These are phyloP conservation scores for Colletotrichum godetiae DNA, from an alignment of 2,329 filamentous ascomycete genomes.

Conservation along the genomic window DNA sequence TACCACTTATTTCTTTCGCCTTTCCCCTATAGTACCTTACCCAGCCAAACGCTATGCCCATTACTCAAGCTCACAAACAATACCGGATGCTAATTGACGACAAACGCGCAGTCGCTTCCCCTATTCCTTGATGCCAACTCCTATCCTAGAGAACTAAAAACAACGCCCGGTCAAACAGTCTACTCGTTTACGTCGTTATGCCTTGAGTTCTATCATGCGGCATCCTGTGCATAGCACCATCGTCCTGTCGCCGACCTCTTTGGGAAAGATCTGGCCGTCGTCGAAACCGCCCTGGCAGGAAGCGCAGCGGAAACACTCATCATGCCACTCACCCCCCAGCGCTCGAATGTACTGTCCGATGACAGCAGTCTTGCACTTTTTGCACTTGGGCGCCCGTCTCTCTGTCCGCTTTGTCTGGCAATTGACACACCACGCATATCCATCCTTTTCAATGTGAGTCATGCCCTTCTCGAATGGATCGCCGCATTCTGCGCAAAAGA, in stretches of 20 bases:
- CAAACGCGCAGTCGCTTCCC: background rate
- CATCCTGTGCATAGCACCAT: slow-evolving; percentile 72
- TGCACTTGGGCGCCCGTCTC: slow-evolving; percentile 87
- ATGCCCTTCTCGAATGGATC: slow-evolving; percentile 85
- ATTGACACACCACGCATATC: slow-evolving; percentile 94
- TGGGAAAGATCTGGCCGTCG: slow-evolving; percentile 74
- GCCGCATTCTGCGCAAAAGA: slow-evolving; percentile 98
- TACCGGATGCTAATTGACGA: background rate
- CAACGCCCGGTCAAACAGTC: background rate
- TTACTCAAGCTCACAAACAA: background rate
- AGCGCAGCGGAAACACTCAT: slow-evolving; percentile 87
- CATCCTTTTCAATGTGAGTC: slow-evolving; percentile 91
- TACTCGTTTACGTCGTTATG: slow-evolving; percentile 40
- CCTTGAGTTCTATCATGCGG: slow-evolving; percentile 70
- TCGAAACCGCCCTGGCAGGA: slow-evolving; percentile 70
- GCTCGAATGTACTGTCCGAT: slow-evolving; percentile 92
- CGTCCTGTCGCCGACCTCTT: slow-evolving; percentile 46
- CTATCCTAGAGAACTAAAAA: background rate
- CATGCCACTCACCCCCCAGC: slow-evolving; percentile 93
- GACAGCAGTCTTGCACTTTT: slow-evolving; percentile 84
- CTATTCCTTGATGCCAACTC: background rate
- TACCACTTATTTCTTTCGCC: slow-evolving; percentile 5
- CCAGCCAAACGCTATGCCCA: background rate
- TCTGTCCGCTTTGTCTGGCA: slow-evolving; percentile 95
- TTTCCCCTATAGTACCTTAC: background rate